Evolutionary conservation across 495 filamentous ascomycete genomes (phyloP), one percentile per base, ranked within the genome.

Genomic region (Friedmanniomyces endolithicus): DNA sequence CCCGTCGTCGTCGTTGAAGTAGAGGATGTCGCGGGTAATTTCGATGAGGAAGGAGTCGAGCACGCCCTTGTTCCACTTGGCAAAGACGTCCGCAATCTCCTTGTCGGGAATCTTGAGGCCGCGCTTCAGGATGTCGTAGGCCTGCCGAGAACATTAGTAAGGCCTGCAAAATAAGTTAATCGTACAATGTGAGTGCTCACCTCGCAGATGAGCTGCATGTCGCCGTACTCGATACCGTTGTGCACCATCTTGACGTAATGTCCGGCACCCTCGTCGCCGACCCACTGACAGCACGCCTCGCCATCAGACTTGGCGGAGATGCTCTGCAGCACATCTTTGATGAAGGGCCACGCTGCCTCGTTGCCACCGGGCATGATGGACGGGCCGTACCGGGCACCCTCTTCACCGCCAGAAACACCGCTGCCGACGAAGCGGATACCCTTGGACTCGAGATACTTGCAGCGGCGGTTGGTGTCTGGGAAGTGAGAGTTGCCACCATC

Each of bases 221-320:
- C 92, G 83, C 92, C 92, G 69, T 98, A 98, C 75, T 98, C 92
- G 67, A 98, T 98, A 80, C 92, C 92, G 72, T 98, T 98, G 84
- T 98, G 92, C 56, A 98, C 92, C 94, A 98, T 98, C 85, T 98
- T 98, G 76, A 98, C 90, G 78, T 95, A 98, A 81, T 98, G 92
- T 57, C 92, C 92, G 68, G 92, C 84, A 78, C 92, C 92, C 70
- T 95, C 89, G 76, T 98, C 92, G 77, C 92, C 92, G 62, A 97
- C 92, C 92, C 92, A 98, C 73, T 98, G 90, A 70, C 92, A 98
- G 81, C 92, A 98, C 41, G 92, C 71, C 78, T 98, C 94, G 59
- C 82, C 84, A 63, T 95, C 90, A 69, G 85, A 89, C 82, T 97
- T 97, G 71, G 92, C 94, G 59, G 92, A 75, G 65, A 98, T 94